Percentiles rank a stretch among this genome's conserved stretches.
Conservation (phyloP, 2,329 filamentous ascomycete genomes). For the Triangularia setosa region DNA sequence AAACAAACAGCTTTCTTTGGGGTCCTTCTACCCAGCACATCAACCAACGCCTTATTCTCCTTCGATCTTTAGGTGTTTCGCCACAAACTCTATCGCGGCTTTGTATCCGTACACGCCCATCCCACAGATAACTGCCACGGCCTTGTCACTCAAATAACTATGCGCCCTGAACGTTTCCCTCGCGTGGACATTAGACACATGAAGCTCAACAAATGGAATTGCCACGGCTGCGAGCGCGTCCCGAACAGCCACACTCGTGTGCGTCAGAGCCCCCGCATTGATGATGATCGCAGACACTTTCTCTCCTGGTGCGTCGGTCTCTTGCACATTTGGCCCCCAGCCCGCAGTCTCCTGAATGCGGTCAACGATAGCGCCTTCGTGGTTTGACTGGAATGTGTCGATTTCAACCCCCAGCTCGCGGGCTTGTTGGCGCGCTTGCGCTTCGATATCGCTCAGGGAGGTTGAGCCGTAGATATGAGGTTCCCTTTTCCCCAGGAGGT, state of each 20-base stretch:
- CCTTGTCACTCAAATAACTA: constrained; percentile 73
- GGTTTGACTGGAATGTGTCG: constrained; percentile 68
- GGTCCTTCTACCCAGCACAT: neutral
- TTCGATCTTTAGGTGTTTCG: constrained; percentile 42
- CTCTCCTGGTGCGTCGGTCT: constrained; percentile 10
- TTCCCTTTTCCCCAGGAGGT: constrained; percentile 72
- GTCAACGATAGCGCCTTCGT: constrained; percentile 71
- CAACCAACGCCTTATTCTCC: constrained; percentile 29
- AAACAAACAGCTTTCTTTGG: neutral
- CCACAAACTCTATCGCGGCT: constrained; percentile 54
- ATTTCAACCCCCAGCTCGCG: constrained; percentile 45
- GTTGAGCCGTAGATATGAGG: constrained; percentile 68
- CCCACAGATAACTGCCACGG: constrained; percentile 67
- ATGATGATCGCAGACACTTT: constrained; percentile 65
- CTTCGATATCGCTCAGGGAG: constrained; percentile 61
- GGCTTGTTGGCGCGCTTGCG: constrained; percentile 47
- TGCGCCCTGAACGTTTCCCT: constrained; percentile 65
- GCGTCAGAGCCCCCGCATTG: constrained; percentile 71
- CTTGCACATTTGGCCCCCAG: constrained; percentile 15
- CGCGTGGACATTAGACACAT: constrained; percentile 70
- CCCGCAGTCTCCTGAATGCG: constrained; percentile 64
- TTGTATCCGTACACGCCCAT: constrained; percentile 60
- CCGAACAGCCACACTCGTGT: constrained; percentile 72
- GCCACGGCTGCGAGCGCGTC: constrained; percentile 66
- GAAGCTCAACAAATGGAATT: constrained; percentile 74